Evolutionary conservation across 768 basidiomycete species (phyloP), one percentile per base, ranked within the genome.

Genomic region (Suillus alpinus): DNA sequence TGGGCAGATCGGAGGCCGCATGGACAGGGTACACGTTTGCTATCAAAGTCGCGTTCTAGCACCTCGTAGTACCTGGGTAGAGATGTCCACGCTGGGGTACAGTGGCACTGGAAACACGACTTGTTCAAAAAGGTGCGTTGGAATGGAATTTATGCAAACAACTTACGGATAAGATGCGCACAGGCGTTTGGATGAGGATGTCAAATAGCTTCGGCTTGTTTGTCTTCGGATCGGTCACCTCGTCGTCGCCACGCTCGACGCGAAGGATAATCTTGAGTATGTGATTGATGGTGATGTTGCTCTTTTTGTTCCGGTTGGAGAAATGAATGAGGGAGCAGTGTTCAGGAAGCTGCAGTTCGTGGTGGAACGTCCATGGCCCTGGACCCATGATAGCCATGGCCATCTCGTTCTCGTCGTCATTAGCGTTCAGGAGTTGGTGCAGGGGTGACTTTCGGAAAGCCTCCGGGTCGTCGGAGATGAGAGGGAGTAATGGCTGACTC

Each of bases 281-380:
- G 73, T 99, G 97, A 0, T 83, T 80, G 52, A 98, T 81, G 6
- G 77, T 74, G 59, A 97, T 86, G 65, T 88, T 86, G 56, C 89
- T 86, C 65, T 80, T 79, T 60, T 83, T 82, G 71, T 93, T 93
- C 70, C 84, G 87, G 69, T 91, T 95, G 10, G 94, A 91, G 66
- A 92, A 89, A 67, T 84, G 85, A 53, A 98, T 74, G 55, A 75
- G 70, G 23, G 70, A 70, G 66, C 88, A 91, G 2, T 86, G 82
- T 16, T 73, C 74, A 0, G 95, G 95, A 2, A 98, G 78, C 47
- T 81, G 80, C 47, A 98, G 69, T 34, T 84, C 78, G 57, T 84
- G 81, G 59, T 86, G 84, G 62, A 98, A 83, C 9, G 81, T 80
- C 95, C 95, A 98, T 13, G 96, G 95, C 0, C 96, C 95, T 2